Evolutionary conservation across 306 rosid genomes (phyloP), one percentile per base, ranked within the genome.

Genomic region (Ormosia emarginata): DNA sequence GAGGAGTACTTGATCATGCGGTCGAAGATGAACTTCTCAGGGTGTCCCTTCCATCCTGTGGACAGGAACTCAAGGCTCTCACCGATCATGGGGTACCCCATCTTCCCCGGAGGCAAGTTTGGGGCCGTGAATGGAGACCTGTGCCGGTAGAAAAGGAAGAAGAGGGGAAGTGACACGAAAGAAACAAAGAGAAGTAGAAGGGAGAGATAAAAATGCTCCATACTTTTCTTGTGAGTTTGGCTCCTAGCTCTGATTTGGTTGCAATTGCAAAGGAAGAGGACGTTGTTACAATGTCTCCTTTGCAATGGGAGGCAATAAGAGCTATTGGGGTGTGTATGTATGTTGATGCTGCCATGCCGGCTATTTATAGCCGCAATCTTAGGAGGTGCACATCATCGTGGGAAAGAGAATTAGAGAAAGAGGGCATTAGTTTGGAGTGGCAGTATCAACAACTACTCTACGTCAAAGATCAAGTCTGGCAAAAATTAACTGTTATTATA

Each of bases 1-100:
- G 97, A 83, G 0, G 91, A 83, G 86, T 58, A 90, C 62, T 75
- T 87, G 5, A 40, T 11, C 84, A 92, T 89, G 4, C 99, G 93
- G 74, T 95, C 99, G 68, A 93, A 93, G 30, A 95, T 91, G 91
- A 95, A 95, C 80, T 93, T 95, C 72, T 95, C 98, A 0, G 99
- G 98, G 2, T 91, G 86, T 0, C 99, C 99, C 24, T 80, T 90
- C 94, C 98, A 88, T 37, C 98, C 99, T 0, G 91, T 44, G 15
- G 97, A 85, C 3, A 95, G 46, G 62, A 93, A 95, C 86, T 90
- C 89, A 0, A 90, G 71, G 84, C 80, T 92, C 90, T 93, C 99
- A 0, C 99, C 99, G 15, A 95, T 81, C 5, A 93, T 15, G 0
- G 99, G 98, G 44, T 82, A 89, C 0, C 99, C 99, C 11, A 83